Evolutionary conservation across 2,329 filamentous ascomycete species (phyloP).

Genomic region (Diaporthe sp.): DNA sequence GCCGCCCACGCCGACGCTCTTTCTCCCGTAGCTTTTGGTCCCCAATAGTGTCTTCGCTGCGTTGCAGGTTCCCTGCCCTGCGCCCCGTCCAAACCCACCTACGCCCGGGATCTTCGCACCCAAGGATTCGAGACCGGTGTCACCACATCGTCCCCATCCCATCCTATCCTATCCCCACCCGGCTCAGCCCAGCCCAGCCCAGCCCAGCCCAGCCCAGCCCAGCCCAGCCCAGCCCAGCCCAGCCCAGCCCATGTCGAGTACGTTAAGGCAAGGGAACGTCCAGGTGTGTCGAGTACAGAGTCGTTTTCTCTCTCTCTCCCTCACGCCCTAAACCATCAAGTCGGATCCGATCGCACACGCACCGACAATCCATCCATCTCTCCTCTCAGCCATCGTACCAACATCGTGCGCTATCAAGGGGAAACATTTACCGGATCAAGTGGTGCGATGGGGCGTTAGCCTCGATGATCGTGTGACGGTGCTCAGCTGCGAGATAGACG

Average conservation of each 20-base stretch:
- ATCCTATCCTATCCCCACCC: background rate
- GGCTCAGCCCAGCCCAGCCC: too few species aligned
- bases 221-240: background rate
- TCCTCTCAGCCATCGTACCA: background rate
- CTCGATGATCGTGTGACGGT: background rate
- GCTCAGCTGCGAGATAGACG: constrained; percentile 13
- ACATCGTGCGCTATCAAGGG: background rate
- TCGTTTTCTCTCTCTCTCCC: background rate
- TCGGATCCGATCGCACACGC: background rate
- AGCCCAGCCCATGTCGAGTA: background rate
- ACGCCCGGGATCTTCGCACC: background rate
- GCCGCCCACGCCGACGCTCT: background rate
- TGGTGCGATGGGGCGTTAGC: background rate
- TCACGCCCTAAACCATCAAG: background rate
- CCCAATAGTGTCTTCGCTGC: background rate
- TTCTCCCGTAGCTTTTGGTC: background rate
- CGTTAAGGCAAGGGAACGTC: background rate
- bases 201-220: too few species aligned
- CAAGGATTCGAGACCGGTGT: background rate
- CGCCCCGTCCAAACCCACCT: background rate
- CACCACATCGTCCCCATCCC: background rate
- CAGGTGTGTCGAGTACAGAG: background rate
- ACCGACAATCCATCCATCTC: background rate
- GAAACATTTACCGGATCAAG: constrained; percentile 16
- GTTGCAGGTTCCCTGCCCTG: background rate